Conservation (phyloP, 768 basidiomycete species). For the Tylopilus felleus region DNA sequence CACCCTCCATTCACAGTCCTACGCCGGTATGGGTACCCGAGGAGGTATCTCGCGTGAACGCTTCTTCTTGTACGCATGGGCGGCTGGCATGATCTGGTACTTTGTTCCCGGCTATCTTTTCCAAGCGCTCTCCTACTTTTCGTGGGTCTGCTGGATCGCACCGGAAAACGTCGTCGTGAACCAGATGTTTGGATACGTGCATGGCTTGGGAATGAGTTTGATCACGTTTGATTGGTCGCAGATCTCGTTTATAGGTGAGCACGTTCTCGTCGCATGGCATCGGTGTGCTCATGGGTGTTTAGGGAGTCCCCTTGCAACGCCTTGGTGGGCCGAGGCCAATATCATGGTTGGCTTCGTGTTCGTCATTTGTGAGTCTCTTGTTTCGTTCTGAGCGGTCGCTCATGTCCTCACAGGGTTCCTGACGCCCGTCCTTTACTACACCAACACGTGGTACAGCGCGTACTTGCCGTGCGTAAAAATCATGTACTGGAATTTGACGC, state of each 20-base stretch:
- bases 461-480: slow-evolving; percentile 49
- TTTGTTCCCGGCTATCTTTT: slow-evolving; percentile 75
- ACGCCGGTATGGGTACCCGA: slow-evolving; percentile 40
- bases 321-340: slow-evolving; percentile 84
- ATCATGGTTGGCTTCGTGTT: slow-evolving; percentile 58
- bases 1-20: slow-evolving; percentile 60
- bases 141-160: slow-evolving; percentile 63
- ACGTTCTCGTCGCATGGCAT: background rate
- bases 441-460: slow-evolving; percentile 57
- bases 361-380: slow-evolving; percentile 57
- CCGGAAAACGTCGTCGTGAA: slow-evolving; percentile 69
- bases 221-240: slow-evolving; percentile 83
- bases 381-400: slow-evolving; percentile 48
- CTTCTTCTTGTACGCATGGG: slow-evolving; percentile 47
- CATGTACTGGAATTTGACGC: too few relatives aligned
- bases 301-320: slow-evolving; percentile 61
- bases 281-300: background rate
- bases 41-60: slow-evolving; percentile 51
- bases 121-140: slow-evolving; percentile 59
- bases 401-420: slow-evolving; percentile 48
- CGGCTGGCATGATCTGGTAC: slow-evolving; percentile 40
- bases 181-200: slow-evolving; percentile 64
- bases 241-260: slow-evolving; percentile 37
- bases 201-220: slow-evolving; percentile 62
- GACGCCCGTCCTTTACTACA: slow-evolving; percentile 63